Conservation (phyloP, 1,284 basidiomycete genomes). For the Inonotus obliquus region DNA sequence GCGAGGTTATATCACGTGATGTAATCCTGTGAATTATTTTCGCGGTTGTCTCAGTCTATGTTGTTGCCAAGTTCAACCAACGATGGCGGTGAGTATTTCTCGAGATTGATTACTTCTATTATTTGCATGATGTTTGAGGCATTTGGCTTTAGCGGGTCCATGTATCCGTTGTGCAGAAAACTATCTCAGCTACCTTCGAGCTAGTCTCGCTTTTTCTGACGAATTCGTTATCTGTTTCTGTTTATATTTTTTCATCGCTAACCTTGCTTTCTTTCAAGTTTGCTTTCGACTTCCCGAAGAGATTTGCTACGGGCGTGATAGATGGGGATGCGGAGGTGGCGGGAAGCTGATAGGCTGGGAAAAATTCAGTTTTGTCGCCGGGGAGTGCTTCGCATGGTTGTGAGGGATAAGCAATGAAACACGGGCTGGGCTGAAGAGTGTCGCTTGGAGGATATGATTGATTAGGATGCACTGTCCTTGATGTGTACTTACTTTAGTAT, state of each 20-base stretch:
- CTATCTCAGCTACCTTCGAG: constrained; percentile 61
- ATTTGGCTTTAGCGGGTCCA: constrained; percentile 81
- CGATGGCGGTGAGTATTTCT: not conserved
- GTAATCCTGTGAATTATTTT: not conserved
- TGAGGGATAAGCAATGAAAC: too few relatives aligned
- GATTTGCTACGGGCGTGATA: not conserved
- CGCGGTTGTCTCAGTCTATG: too few relatives aligned
- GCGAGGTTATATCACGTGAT: not conserved
- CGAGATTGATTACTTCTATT: not conserved
- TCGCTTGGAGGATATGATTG: too few relatives aligned
- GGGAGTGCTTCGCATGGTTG: too few relatives aligned
- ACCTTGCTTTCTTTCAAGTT: not conserved
- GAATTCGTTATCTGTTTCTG: not conserved
- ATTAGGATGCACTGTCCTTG: too few relatives aligned
- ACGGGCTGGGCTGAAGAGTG: too few relatives aligned
- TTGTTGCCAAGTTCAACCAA: too few relatives aligned
- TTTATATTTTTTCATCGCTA: not conserved
- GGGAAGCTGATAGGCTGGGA: not conserved
- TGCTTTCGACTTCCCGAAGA: not conserved
- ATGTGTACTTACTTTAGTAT: too few relatives aligned
- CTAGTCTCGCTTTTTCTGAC: constrained; percentile 15
- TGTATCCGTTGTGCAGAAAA: constrained; percentile 50
- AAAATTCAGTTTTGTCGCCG: not conserved
- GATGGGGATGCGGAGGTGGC: not conserved
- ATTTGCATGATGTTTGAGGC: constrained; percentile 80